Evolutionary conservation across 495 filamentous ascomycete species (phyloP).

Genomic region (Glarea lozoyensis): DNA sequence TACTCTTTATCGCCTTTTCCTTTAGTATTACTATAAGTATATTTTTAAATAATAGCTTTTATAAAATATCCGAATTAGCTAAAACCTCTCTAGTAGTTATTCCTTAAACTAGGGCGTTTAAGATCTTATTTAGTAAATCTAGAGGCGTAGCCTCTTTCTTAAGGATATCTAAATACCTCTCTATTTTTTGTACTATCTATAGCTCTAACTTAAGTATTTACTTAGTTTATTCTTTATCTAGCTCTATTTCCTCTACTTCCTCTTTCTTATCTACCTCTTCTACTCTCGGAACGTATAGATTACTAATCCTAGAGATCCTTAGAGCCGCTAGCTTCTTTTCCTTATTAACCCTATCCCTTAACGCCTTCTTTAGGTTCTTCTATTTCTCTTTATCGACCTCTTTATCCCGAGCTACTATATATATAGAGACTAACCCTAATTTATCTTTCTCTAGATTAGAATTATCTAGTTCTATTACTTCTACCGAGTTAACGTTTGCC

Average conservation of each 20-base stretch:
- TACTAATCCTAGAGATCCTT: not conserved
- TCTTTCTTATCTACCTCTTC: conserved; percentile 13
- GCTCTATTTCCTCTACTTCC: conserved; percentile 8
- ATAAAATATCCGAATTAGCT: not conserved
- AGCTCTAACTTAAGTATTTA: not conserved
- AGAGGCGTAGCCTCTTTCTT: not conserved
- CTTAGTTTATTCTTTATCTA: not conserved
- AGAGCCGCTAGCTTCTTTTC: not conserved
- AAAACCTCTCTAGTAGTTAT: not conserved
- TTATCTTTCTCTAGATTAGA: not conserved
- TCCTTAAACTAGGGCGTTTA: not conserved
- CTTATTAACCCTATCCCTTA: not conserved
- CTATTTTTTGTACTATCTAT: too few relatives aligned
- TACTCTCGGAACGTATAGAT: conserved; percentile 1
- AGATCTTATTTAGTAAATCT: not conserved
- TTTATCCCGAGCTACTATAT: not conserved
- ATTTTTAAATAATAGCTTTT: not conserved
- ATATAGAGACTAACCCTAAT: not conserved
- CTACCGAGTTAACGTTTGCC: not conserved
- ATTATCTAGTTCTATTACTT: not conserved
- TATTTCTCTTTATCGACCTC: not conserved
- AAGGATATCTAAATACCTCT: not conserved
- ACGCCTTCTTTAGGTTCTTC: not conserved
- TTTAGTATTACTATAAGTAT: not conserved
- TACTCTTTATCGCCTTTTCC: not conserved